These are phyloP conservation scores for Apiotrichum siamense DNA, from an alignment of 1,284 basidiomycete genomes.

Conservation along the genomic window DNA sequence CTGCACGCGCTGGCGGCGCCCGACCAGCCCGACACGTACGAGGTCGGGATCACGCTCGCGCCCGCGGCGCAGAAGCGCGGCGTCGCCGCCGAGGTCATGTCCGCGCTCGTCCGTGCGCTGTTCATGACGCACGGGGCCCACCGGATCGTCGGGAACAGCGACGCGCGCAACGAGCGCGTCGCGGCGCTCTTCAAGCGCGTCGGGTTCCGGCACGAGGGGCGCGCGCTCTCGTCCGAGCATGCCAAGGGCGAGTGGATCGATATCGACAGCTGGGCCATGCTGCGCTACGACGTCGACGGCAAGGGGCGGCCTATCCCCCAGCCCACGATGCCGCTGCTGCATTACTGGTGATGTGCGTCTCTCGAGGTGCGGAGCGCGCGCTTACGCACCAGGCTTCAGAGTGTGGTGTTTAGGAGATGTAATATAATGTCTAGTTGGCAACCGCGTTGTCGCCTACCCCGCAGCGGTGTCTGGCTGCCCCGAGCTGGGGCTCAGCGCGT, in stretches of 20 bases:
- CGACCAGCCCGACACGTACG: slow-evolving; percentile 1
- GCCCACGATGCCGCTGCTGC: too few species aligned
- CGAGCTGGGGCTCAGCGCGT: too few species aligned
- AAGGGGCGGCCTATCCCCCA: too few species aligned
- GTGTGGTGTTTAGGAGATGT: too few species aligned
- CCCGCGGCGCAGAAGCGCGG: background rate
- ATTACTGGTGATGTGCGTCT: too few species aligned
- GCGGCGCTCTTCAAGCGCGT: background rate
- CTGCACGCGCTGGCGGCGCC: background rate
- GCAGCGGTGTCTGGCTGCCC: too few species aligned
- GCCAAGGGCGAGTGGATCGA: background rate
- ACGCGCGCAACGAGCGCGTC: background rate
- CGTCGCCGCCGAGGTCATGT: background rate
- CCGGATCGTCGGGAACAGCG: background rate
- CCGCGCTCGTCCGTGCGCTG: background rate
- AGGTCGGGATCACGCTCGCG: slow-evolving; percentile 2
- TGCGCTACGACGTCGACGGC: background rate
- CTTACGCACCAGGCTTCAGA: too few species aligned
- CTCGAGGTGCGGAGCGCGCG: too few species aligned
- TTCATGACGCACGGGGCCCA: background rate
- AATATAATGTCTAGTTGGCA: too few species aligned
- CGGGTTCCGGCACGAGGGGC: background rate
- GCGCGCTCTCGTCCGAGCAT: background rate
- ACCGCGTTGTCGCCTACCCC: too few species aligned
- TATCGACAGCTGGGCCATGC: background rate